Percentiles rank a stretch among this genome's conserved stretches.
Conservation (phyloP, 2,329 filamentous ascomycete genomes). For the Penicillium sp. region DNA sequence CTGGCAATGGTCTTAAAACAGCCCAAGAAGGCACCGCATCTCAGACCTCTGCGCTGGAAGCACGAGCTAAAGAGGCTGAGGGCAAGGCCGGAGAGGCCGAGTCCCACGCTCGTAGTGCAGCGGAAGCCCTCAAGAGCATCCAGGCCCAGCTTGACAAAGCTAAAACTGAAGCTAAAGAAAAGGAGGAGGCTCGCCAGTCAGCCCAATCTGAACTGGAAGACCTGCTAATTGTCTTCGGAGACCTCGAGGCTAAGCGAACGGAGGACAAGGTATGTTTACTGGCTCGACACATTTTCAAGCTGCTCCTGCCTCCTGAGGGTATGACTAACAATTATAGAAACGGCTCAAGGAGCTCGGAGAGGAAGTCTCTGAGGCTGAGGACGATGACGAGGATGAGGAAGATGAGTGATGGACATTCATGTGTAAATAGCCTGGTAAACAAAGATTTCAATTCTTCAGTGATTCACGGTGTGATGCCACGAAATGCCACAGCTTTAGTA, state of each 20-base stretch:
- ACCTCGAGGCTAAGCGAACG: conserved; percentile 66
- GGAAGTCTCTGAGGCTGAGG: conserved; percentile 66
- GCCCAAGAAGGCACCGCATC: conserved; percentile 45
- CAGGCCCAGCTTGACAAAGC: conserved; percentile 27
- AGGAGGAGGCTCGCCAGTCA: conserved; percentile 54
- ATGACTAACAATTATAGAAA: conserved; percentile 40
- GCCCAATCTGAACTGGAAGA: conserved; percentile 70
- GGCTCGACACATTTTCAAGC: neutral
- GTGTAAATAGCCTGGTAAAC: conserved; percentile 5
- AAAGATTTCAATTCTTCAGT: neutral
- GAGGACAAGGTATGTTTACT: conserved; percentile 60
- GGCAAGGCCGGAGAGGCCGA: conserved; percentile 22
- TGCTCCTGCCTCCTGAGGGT: neutral
- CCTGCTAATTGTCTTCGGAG: conserved; percentile 69
- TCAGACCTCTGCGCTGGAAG: conserved; percentile 41
- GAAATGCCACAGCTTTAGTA: neutral
- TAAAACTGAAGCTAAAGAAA: conserved; percentile 36
- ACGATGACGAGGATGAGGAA: conserved; percentile 52
- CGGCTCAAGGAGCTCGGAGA: conserved; percentile 60
- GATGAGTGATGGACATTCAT: conserved; percentile 36
- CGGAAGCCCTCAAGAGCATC: conserved; percentile 50
- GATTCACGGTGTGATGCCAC: neutral
- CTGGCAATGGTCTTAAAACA: conserved; percentile 50
- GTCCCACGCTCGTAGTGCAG: conserved; percentile 34
- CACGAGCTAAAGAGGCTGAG: conserved; percentile 40